Percentiles rank a stretch among this genome's conserved stretches.
Conservation (phyloP, 768 basidiomycete genomes). For the Suillus discolor region DNA sequence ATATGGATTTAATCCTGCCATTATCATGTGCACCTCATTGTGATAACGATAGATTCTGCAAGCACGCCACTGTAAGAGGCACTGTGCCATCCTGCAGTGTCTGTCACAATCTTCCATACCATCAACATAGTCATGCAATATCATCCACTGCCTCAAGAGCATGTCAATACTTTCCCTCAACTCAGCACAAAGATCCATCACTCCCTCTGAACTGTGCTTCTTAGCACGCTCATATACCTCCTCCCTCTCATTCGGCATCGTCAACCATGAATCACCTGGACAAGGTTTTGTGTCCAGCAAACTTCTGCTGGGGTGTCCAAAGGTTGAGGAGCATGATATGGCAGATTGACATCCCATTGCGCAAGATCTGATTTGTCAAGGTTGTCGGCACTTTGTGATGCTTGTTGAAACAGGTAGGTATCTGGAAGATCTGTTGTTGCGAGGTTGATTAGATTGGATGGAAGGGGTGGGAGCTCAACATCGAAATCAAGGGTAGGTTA, state of each 20-base stretch:
- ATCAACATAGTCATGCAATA: background rate
- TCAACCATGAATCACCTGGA: background rate
- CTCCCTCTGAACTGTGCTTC: background rate
- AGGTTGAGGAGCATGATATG: constrained; percentile 6
- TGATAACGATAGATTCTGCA: background rate
- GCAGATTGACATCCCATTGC: constrained; percentile 7
- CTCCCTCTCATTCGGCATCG: background rate
- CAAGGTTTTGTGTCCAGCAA: constrained; percentile 1
- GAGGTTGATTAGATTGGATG: too few species aligned
- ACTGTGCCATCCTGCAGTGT: background rate
- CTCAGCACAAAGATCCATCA: background rate
- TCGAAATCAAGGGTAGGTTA: too few species aligned
- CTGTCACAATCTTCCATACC: background rate
- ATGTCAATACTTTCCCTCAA: background rate
- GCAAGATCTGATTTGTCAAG: constrained; percentile 6
- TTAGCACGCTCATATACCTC: background rate
- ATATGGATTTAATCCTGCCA: background rate
- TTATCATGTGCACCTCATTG: background rate
- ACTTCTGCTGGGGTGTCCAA: too few species aligned
- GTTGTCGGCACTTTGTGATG: constrained; percentile 4
- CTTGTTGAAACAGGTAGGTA: too few species aligned
- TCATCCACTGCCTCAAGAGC: background rate
- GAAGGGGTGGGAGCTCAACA: too few species aligned
- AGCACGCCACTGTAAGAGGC: background rate
- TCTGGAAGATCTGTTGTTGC: too few species aligned